Evolutionary conservation across 345 rosid species (phyloP), one percentile per base, ranked within the genome.

Genomic region (Brassica incana): DNA sequence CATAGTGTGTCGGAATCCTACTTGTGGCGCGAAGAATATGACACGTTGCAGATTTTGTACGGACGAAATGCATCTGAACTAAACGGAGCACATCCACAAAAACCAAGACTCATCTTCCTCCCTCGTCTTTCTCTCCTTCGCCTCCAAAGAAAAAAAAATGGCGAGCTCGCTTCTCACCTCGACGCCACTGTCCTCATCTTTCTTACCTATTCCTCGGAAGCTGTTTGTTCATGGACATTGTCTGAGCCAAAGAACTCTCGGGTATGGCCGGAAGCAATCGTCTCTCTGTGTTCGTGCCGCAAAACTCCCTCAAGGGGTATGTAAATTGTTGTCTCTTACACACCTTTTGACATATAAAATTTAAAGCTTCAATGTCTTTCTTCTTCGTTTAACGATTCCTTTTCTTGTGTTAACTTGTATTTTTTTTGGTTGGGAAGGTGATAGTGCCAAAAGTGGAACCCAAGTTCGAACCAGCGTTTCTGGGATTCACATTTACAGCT

Each of bases 401-500:
- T 30, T 14, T 54, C 11, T 54, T 60, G 18, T 8, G 18, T 62
- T 23, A 20, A 3, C 6, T 27, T 4, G 6, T 72, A 23, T 45
- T 10, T 23, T 56, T 2, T 1, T 48, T 5, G 15, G 63, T 29
- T 78, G 61, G 71, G 59, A 71, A 76, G 97, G 85, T 91, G 83
- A 87, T 85, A 71, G 27, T 90, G 73, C 97, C 97, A 20, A 94
- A 88, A 83, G 89, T 60, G 78, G 78, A 90, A 81, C 97, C 98
- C 1, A 88, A 89, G 23, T 87, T 88, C 71, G 74, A 80, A 78
- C 78, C 87, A 43, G 93, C 93, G 1, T 88, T 92, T 84, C 83
- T 88, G 12, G 98, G 97, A 33, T 94, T 92, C 71, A 94, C 95
- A 5, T 87, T 66, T 77, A 88, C 93, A 10, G 98, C 93, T 36